phyloP scores from a whole-genome alignment of 345 rosid genomes.

The Pistacia integerrima region DNA sequence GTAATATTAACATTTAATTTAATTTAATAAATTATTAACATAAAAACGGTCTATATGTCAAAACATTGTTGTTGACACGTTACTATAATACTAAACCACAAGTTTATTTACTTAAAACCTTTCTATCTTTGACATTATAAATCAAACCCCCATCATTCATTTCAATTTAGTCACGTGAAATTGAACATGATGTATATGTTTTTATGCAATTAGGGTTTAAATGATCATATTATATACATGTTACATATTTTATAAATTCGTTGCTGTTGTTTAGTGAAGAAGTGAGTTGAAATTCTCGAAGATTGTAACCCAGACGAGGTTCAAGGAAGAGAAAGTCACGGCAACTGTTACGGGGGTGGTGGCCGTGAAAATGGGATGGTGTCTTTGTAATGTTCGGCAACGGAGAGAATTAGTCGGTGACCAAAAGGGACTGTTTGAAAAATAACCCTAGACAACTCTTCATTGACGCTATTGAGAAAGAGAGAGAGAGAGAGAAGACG shows the following conservation, averaged over 20 bases:
- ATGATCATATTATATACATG: no score
- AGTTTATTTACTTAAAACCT: neutral
- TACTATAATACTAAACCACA: constrained; percentile 5
- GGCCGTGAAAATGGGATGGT: constrained; percentile 8
- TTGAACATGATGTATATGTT: neutral
- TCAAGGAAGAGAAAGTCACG: constrained; percentile 17
- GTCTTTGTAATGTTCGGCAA: neutral
- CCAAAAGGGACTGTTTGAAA: neutral
- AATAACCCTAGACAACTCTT: neutral
- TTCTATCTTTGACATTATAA: neutral
- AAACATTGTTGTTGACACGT: constrained; percentile 12
- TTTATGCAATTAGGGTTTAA: neutral
- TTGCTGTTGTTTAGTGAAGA: neutral
- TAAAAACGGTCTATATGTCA: constrained; percentile 4
- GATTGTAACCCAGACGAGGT: neutral
- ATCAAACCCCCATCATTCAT: neutral
- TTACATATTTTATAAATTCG: neutral
- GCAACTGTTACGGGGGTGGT: neutral
- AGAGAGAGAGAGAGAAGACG: constrained; percentile 10
- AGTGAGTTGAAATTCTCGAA: neutral
- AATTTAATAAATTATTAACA: neutral
- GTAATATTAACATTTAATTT: neutral
- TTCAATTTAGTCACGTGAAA: neutral
- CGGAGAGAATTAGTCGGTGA: neutral
- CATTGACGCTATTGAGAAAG: neutral